Evolutionary conservation across 164 flowering plant genomes (phyloP), one percentile per base, ranked within the genome.

Genomic region (Kalanchoe fedtschenkoi): DNA sequence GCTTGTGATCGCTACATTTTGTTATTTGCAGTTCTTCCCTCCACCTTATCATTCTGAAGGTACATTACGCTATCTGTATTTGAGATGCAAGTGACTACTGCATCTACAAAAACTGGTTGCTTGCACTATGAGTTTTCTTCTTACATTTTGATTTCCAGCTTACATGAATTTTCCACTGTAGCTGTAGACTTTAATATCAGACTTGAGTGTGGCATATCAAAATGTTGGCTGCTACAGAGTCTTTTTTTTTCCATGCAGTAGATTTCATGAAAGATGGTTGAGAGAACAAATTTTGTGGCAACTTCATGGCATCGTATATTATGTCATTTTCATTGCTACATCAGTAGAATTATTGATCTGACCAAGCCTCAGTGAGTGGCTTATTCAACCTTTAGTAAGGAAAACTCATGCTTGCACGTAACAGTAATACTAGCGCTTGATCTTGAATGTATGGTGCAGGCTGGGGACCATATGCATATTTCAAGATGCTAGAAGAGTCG

Each of bases 1-100:
- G 57, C 71, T 81, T n/a, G 51, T 41, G 1, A 66, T 81, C 29
- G 68, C 88, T 14, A 67, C 78, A 61, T 69, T 81, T 60, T 83
- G 82, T 72, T 83, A 83, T 62, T 60, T 83, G 77, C 88, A 83
- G 68, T 79, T 83, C 58, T 83, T 81, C 61, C 83, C 88, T 19
- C 78, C 85, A 5, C 88, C 88, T 8, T 76, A 81, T 76, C 74
- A 83, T 56, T 37, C 65, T 57, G 65, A 79, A 62, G 82, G 88
- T 81, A 74, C 13, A 56, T 22, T 53, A 13, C 15, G 14, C 4
- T 34, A 17, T 28, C 35, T 26, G 38, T 39, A 32, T 4, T 46
- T 32, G 28, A 28, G 28, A 13, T 57, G 26, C 13, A 11, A 16
- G 1, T 11, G 17, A 42, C 17, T 21, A 28, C 30, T 34, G 41